Evolutionary conservation across 2,329 filamentous ascomycete genomes (phyloP).

Genomic region (Eurotiales sp.): DNA sequence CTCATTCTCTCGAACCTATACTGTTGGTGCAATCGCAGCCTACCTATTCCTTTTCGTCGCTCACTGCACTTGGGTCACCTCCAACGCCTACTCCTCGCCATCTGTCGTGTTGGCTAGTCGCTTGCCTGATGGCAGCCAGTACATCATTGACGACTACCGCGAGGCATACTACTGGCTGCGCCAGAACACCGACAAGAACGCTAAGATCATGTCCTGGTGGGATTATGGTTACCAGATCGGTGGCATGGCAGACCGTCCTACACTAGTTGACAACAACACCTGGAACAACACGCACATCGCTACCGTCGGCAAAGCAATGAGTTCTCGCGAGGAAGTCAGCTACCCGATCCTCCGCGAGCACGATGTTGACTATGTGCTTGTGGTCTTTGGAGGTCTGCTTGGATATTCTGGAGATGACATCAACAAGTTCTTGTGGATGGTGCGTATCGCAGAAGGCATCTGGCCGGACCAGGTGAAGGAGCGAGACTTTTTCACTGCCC

Average conservation of each 20-base stretch:
- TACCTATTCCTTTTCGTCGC: constrained; percentile 92
- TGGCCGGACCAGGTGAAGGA: constrained; percentile 99
- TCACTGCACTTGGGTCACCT: constrained; percentile 99
- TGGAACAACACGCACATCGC: constrained; percentile 99
- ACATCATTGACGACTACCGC: constrained; percentile 98
- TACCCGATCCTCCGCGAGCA: constrained; percentile 98
- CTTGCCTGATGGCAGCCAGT: constrained; percentile 89
- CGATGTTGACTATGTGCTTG: constrained; percentile 96
- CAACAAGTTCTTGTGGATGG: constrained; percentile 99
- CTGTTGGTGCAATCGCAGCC: constrained; percentile 67
- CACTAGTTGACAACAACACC: constrained; percentile 98
- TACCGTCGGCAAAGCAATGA: constrained; percentile 98
- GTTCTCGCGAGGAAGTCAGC: constrained; percentile 92
- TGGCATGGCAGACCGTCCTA: constrained; percentile 97
- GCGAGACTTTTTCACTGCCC: constrained; percentile 87
- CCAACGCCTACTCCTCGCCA: constrained; percentile 96
- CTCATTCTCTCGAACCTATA: constrained; percentile 71
- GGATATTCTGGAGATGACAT: constrained; percentile 98
- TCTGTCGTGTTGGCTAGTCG: constrained; percentile 92
- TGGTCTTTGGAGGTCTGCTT: constrained; percentile 92
- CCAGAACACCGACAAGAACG: constrained; percentile 90
- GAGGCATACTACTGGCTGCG: constrained; percentile 99
- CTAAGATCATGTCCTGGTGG: constrained; percentile 99
- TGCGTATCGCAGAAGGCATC: constrained; percentile 96
- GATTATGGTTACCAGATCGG: constrained; percentile 99